Percentiles rank a stretch among this genome's conserved stretches.
phyloP scores from a whole-genome alignment of 2,329 filamentous ascomycete genomes.

The Zalaria sp. region DNA sequence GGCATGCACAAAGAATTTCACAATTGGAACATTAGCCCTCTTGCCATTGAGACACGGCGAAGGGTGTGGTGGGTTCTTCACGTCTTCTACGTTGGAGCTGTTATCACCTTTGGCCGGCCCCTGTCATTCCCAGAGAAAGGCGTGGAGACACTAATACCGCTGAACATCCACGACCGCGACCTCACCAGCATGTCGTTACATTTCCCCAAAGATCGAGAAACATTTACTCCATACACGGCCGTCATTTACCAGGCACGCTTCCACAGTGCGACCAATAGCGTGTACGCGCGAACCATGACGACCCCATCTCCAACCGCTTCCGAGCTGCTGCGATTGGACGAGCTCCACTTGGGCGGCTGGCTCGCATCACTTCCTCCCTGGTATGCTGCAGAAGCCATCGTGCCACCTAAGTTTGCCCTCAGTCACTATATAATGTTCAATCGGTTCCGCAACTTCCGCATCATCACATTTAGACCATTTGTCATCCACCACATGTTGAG shows the following conservation, averaged over 20 bases:
- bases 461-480: constrained; percentile 35
- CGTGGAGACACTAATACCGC: constrained; percentile 28
- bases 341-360: constrained; percentile 26
- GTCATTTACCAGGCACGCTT: constrained; percentile 31
- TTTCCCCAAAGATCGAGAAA: constrained; percentile 7
- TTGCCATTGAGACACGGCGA: constrained; percentile 19
- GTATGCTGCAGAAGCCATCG: constrained; percentile 18
- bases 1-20: constrained; percentile 37
- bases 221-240: constrained; percentile 29
- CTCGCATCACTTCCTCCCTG: constrained; percentile 21
- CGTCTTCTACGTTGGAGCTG: constrained; percentile 35
- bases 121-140: constrained; percentile 30
- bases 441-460: constrained; percentile 30
- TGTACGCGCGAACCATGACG: constrained; percentile 33
- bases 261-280: constrained; percentile 29
- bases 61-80: constrained; percentile 24
- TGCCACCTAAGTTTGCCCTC: constrained; percentile 24
- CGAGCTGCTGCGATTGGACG: constrained; percentile 28
- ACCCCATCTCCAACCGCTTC: constrained; percentile 26
- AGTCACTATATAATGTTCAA: constrained; percentile 30
- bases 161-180: constrained; percentile 32
- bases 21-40: constrained; percentile 29
- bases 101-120: constrained; percentile 36
- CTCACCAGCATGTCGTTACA: constrained; percentile 17
- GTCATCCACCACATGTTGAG: constrained; percentile 22